A percentile compares a stretch with the other conserved stretches of the same genome.
Conservation (phyloP, 441 rosid genomes). For the Populus hybrid region DNA sequence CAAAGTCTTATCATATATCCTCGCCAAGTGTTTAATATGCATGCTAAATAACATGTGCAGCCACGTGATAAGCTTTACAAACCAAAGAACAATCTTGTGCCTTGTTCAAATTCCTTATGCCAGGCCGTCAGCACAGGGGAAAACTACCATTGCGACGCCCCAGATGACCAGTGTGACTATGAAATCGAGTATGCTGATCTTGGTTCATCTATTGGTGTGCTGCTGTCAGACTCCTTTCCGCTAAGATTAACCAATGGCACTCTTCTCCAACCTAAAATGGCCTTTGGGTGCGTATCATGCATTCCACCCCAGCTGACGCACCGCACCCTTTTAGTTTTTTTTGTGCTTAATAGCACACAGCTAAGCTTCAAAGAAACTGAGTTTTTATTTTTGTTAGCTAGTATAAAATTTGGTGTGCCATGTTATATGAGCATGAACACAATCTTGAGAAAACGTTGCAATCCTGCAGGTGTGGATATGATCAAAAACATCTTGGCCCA, state of each 20-base stretch:
- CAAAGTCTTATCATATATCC: neutral
- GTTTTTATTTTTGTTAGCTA: neutral
- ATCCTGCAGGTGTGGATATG: conserved; percentile 75
- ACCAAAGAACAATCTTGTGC: conserved; percentile 65
- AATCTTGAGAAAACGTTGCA: conserved; percentile 7
- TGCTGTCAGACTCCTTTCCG: conserved; percentile 62
- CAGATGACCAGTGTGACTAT: conserved; percentile 67
- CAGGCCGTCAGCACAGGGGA: conserved; percentile 32
- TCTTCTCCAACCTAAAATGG: conserved; percentile 35
- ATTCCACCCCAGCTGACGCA: neutral
- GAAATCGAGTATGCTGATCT: conserved; percentile 84
- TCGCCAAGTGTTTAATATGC: conserved; percentile 5
- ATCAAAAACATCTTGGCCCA: conserved; percentile 59
- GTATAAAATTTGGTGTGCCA: neutral
- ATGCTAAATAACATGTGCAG: conserved; percentile 30
- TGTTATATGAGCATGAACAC: neutral
- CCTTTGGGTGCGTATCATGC: conserved; percentile 64
- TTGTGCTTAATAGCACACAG: conserved; percentile 26
- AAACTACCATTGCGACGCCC: conserved; percentile 38
- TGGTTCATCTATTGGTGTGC: conserved; percentile 88
- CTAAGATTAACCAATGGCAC: conserved; percentile 53
- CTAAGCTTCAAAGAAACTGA: neutral
- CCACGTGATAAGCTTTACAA: conserved; percentile 57
- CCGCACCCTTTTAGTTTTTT: neutral
- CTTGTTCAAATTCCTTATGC: conserved; percentile 64